Percentiles rank a stretch among this genome's conserved stretches.
phyloP scores from a whole-genome alignment of 495 filamentous ascomycete species.

The Elasticomyces elasticus region DNA sequence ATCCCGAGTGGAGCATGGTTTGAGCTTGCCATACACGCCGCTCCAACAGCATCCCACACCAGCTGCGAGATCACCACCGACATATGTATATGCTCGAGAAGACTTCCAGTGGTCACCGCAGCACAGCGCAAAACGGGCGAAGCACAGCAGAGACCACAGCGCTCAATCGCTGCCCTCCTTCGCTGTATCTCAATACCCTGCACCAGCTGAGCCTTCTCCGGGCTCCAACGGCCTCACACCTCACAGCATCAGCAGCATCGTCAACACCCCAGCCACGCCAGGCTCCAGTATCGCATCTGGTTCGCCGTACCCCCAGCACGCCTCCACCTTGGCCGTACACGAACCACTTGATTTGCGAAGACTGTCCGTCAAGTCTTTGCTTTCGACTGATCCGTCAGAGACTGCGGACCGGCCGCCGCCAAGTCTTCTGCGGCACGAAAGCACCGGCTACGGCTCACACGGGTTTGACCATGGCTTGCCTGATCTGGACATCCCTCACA shows the following conservation, averaged over 20 bases:
- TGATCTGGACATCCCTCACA: slow-evolving; percentile 57
- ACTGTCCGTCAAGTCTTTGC: slow-evolving; percentile 32
- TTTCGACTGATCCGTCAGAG: slow-evolving; percentile 26
- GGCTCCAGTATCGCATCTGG: slow-evolving; percentile 20
- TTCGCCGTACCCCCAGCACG: slow-evolving; percentile 9
- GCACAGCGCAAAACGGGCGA: slow-evolving; percentile 12
- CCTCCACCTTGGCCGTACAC: slow-evolving; percentile 6
- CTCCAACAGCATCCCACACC: neutral
- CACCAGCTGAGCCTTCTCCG: slow-evolving; percentile 3
- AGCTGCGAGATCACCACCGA: slow-evolving; percentile 1
- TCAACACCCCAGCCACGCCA: slow-evolving; percentile 22
- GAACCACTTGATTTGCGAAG: slow-evolving; percentile 27
- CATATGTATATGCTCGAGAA: neutral
- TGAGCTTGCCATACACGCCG: neutral
- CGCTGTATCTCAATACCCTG: slow-evolving; percentile 11
- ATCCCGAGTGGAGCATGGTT: neutral
- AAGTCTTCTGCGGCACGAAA: slow-evolving; percentile 18
- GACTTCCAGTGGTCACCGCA: slow-evolving; percentile 19
- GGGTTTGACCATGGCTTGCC: slow-evolving; percentile 59
- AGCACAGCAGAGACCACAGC: slow-evolving; percentile 1
- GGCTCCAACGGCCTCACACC: slow-evolving; percentile 2
- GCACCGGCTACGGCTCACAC: slow-evolving; percentile 33
- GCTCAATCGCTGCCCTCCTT: slow-evolving; percentile 1
- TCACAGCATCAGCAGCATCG: slow-evolving; percentile 21
- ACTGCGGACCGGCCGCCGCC: slow-evolving; percentile 14